phyloP scores from a whole-genome alignment of 2,329 filamentous ascomycete species.

The Cylindrodendrum hubeiense region DNA sequence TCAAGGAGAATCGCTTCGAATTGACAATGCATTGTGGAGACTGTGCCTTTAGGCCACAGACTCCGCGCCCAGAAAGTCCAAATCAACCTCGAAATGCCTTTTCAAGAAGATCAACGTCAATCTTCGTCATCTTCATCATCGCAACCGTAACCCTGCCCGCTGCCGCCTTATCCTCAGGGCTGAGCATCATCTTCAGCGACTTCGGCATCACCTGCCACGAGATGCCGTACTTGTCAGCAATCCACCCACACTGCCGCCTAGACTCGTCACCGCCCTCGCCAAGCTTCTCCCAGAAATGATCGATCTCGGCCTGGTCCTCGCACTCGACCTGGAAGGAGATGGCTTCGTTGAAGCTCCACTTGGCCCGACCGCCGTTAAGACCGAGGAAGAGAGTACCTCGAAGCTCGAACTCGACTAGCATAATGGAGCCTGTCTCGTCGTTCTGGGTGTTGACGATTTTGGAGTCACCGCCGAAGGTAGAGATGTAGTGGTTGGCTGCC shows the following conservation, averaged over 20 bases:
- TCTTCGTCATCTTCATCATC: slow-evolving; percentile 59
- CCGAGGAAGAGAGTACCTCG: slow-evolving; percentile 54
- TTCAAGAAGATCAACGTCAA: slow-evolving; percentile 54
- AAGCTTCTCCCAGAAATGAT: slow-evolving; percentile 60
- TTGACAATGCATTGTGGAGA: not conserved
- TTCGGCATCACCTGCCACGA: slow-evolving; percentile 61
- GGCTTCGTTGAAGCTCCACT: slow-evolving; percentile 55
- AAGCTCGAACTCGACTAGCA: slow-evolving; percentile 55
- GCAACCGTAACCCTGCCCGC: slow-evolving; percentile 46
- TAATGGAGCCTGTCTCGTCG: slow-evolving; percentile 49
- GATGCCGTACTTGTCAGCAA: slow-evolving; percentile 59
- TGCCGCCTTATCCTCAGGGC: slow-evolving; percentile 50
- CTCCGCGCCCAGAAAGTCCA: not conserved
- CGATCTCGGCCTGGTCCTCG: slow-evolving; percentile 59
- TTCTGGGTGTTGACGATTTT: slow-evolving; percentile 49
- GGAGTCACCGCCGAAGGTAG: slow-evolving; percentile 54
- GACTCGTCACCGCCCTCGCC: slow-evolving; percentile 53
- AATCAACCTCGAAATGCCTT: slow-evolving; percentile 45
- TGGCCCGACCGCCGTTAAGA: slow-evolving; percentile 57
- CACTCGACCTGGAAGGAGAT: slow-evolving; percentile 59
- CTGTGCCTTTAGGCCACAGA: no score
- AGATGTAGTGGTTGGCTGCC: slow-evolving; percentile 56
- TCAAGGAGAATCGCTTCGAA: no score
- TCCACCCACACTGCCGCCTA: slow-evolving; percentile 58
- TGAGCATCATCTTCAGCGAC: slow-evolving; percentile 50